Percentiles rank a stretch among this genome's conserved stretches.
These are phyloP conservation scores for Akanthomyces lecanii DNA, from an alignment of 2,329 filamentous ascomycete species.

Conservation along the genomic window DNA sequence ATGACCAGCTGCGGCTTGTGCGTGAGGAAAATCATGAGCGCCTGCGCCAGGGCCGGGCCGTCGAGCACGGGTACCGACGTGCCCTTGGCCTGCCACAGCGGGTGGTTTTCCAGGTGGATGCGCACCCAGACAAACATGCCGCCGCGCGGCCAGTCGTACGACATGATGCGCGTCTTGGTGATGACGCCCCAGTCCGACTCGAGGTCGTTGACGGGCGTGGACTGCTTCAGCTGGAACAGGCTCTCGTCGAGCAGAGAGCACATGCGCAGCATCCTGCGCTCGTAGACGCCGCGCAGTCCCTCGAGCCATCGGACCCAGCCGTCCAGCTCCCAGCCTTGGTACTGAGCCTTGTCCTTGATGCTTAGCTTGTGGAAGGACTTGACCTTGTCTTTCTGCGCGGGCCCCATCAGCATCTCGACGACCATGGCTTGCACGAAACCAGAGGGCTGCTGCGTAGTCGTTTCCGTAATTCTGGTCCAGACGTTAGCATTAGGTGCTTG, in stretches of 20 bases:
- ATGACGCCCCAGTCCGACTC: slow-evolving; percentile 69
- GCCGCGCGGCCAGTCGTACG: slow-evolving; percentile 74
- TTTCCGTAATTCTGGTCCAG: slow-evolving; percentile 64
- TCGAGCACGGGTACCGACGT: slow-evolving; percentile 41
- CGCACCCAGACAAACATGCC: slow-evolving; percentile 92
- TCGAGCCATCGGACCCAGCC: slow-evolving; percentile 92
- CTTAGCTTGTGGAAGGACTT: slow-evolving; percentile 42
- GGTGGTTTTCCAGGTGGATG: slow-evolving; percentile 68
- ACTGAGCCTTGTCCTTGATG: slow-evolving; percentile 43
- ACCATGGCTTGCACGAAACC: slow-evolving; percentile 87
- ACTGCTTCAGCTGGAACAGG: slow-evolving; percentile 60
- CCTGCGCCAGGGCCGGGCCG: slow-evolving; percentile 54
- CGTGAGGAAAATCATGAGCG: slow-evolving; percentile 69
- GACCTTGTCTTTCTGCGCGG: slow-evolving; percentile 49
- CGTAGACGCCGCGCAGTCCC: slow-evolving; percentile 77
- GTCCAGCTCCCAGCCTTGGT: slow-evolving; percentile 67
- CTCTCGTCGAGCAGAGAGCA: slow-evolving; percentile 67
- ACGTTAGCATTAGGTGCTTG: neutral
- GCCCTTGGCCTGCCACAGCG: slow-evolving; percentile 49
- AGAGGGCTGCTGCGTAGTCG: slow-evolving; percentile 75
- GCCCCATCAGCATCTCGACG: slow-evolving; percentile 70
- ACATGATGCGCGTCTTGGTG: slow-evolving; percentile 67
- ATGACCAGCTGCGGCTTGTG: slow-evolving; percentile 66
- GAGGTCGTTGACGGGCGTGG: slow-evolving; percentile 39
- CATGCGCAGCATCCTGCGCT: slow-evolving; percentile 80